A percentile compares a stretch with the other conserved stretches of the same genome.
These are phyloP conservation scores for Coleophoma cylindrospora DNA, from an alignment of 2,329 filamentous ascomycete species.

Conservation along the genomic window DNA sequence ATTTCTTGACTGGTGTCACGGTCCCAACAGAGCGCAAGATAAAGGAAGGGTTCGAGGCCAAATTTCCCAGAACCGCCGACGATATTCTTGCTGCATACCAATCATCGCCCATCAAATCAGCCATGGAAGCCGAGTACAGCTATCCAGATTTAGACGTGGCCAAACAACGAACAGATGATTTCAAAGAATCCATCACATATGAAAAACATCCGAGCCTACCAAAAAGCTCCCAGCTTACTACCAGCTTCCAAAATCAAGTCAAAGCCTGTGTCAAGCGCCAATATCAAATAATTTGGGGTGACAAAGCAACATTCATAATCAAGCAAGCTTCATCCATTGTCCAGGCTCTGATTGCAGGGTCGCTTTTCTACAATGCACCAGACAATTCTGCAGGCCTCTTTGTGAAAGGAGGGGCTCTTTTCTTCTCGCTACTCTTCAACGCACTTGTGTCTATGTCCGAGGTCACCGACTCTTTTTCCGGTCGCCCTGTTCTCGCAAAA, in stretches of 20 bases:
- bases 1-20: conserved; percentile 55
- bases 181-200: conserved; percentile 43
- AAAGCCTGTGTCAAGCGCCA: conserved; percentile 51
- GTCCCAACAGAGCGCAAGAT: conserved; percentile 62
- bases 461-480: conserved; percentile 57
- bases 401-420: conserved; percentile 57
- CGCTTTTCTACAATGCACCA: conserved; percentile 62
- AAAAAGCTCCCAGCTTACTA: conserved; percentile 49
- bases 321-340: conserved; percentile 53
- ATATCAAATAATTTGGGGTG: conserved; percentile 61
- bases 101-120: conserved; percentile 40
- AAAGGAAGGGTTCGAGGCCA: conserved; percentile 31
- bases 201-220: conserved; percentile 52
- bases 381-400: conserved; percentile 55
- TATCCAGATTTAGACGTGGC: conserved; percentile 48
- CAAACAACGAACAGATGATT: conserved; percentile 38
- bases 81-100: conserved; percentile 45
- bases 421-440: conserved; percentile 60
- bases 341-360: conserved; percentile 59
- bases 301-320: conserved; percentile 58
- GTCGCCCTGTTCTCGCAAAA: conserved; percentile 53
- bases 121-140: conserved; percentile 50
- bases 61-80: conserved; percentile 39
- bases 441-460: conserved; percentile 60
- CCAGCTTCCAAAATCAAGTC: conserved; percentile 49